phyloP scores from a whole-genome alignment of 768 basidiomycete species.

The Epithele typhae region DNA sequence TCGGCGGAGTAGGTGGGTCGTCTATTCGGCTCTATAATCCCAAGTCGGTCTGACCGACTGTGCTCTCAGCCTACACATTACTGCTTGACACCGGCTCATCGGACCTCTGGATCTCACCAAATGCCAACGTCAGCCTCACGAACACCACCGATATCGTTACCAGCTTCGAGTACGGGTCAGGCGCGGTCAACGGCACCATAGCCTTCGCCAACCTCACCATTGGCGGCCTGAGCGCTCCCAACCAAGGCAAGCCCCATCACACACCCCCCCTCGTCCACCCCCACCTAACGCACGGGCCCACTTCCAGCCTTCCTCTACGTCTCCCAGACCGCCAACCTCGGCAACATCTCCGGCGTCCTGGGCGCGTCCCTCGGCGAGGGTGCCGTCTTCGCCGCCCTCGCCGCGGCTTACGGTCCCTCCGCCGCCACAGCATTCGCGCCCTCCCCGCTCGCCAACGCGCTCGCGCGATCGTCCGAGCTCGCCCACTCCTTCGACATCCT shows the following conservation, averaged over 20 bases:
- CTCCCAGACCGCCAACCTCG: constrained; percentile 64
- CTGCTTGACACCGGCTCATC: constrained; percentile 32
- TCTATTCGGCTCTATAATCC: not conserved
- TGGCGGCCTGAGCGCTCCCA: constrained; percentile 43
- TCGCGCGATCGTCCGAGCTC: constrained; percentile 17
- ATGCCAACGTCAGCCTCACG: constrained; percentile 21
- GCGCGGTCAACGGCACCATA: constrained; percentile 33
- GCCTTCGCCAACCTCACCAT: constrained; percentile 32
- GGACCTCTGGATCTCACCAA: constrained; percentile 31
- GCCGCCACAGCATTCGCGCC: constrained; percentile 8
- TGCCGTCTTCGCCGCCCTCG: constrained; percentile 43
- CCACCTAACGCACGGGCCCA: no score
- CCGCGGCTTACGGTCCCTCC: constrained; percentile 8
- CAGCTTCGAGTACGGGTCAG: constrained; percentile 34
- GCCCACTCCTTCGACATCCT: constrained; percentile 23
- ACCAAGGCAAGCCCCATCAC: constrained; percentile 49
- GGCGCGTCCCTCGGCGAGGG: constrained; percentile 83
- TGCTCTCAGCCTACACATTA: constrained; percentile 22
- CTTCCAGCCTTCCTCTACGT: no score
- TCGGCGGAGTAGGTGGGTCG: constrained; percentile 7
- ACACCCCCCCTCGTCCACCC: no score
- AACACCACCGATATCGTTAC: constrained; percentile 28
- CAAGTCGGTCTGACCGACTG: not conserved
- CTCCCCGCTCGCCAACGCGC: constrained; percentile 20
- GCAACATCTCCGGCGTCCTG: constrained; percentile 63